Evolutionary conservation across 768 basidiomycete species (phyloP), one percentile per base, ranked within the genome.

Genomic region (Lactarius akahatsu): DNA sequence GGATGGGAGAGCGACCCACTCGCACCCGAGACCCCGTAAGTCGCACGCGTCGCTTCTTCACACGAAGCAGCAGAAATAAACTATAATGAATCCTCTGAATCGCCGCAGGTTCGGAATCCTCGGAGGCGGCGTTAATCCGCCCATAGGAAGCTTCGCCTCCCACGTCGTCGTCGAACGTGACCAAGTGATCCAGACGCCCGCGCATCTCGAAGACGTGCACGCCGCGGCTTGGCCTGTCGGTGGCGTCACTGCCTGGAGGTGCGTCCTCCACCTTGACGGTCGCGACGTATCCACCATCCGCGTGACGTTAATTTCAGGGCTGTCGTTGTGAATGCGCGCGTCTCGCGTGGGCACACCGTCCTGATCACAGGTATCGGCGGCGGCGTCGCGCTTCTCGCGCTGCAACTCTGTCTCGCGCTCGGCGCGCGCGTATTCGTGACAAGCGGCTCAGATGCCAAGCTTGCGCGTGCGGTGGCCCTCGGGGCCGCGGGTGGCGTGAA

Each of bases 171-270:
- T 94, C 20, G 86, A 86, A 62, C 84, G 89, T 56, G 82, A 86
- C 63, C 83, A 90, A 61, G 83, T 94, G 23, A 78, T 94, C 36
- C 77, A 62, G 2, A 83, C 86, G 3, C 92, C 91, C 0, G 75
- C 80, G 5, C 87, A 94, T 74, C 81, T 92, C 63, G 80, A 82
- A 69, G 85, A 90, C 73, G 77, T 86, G 50, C 83, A 92, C 61
- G 81, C 83, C 20, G 87, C 91, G 0, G 90, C 91, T 4, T 91
- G 90, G 85, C 92, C 93, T 0, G 71, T 91, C 2, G 91, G 81
- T 0, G 91, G 86, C 3, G 74, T 94, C 23, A 95, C 93, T 18
- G 90, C 93, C 2, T 95, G 91, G 88, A 86, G 92, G 92, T 92
- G 13, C 52, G 79, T 74, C 10, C 34, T 52, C 26, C 26, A 52